These are phyloP conservation scores for Suillus luteus DNA, from an alignment of 768 basidiomycete species.

Conservation along the genomic window DNA sequence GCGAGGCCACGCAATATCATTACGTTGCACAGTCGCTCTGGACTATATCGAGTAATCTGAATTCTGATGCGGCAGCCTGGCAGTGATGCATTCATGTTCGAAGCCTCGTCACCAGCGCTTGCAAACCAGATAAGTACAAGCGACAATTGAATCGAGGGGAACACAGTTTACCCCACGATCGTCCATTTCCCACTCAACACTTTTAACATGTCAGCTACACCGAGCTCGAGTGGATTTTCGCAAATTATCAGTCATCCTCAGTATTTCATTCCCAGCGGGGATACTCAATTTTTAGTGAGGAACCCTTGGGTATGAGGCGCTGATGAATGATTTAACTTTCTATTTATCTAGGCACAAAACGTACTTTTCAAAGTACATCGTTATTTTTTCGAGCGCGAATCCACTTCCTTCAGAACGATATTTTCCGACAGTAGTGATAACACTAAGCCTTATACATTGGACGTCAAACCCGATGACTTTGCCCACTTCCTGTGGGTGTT, in stretches of 20 bases:
- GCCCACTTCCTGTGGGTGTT: conserved; percentile 54
- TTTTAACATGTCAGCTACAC: neutral
- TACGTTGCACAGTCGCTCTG: neutral
- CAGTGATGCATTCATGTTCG: neutral
- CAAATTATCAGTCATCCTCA: conserved; percentile 30
- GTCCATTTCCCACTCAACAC: neutral
- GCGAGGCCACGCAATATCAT: neutral
- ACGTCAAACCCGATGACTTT: conserved; percentile 42
- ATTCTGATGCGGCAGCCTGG: neutral
- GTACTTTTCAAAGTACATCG: conserved; percentile 37
- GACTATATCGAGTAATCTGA: neutral
- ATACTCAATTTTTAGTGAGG: conserved; percentile 55
- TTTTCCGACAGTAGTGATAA: conserved; percentile 19
- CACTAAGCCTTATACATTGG: conserved; percentile 15
- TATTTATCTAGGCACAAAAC: conserved; percentile 33
- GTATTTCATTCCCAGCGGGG: conserved; percentile 58
- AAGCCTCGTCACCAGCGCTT: conserved; percentile 5
- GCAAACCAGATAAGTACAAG: neutral
- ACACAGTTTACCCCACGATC: neutral
- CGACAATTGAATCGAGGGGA: neutral
- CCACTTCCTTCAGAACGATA: conserved; percentile 29
- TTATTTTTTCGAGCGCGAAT: conserved; percentile 40
- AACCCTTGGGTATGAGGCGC: neutral
- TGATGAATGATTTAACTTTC: conserved; percentile 5
- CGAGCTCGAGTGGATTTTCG: conserved; percentile 11